A percentile compares a stretch with the other conserved stretches of the same genome.
These are phyloP conservation scores for Paracamarosporium sp. DNA, from an alignment of 2,329 filamentous ascomycete species.

Conservation along the genomic window DNA sequence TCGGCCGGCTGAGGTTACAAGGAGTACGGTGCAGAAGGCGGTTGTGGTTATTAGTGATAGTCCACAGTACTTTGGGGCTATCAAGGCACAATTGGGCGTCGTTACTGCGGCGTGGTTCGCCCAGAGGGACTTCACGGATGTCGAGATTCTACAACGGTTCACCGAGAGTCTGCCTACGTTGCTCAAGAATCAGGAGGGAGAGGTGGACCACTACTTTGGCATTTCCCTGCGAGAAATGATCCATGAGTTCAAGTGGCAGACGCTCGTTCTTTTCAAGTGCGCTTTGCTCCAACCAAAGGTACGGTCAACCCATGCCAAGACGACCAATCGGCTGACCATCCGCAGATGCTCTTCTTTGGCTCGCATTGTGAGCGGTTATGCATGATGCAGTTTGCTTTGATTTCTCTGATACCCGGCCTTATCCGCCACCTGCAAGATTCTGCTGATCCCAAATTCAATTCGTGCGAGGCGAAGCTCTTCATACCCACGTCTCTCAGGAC, in stretches of 20 bases:
- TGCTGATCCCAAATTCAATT: constrained; percentile 90
- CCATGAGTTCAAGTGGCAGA: constrained; percentile 94
- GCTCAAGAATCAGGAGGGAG: constrained; percentile 69
- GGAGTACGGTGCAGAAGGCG: constrained; percentile 96
- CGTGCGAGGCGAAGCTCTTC: constrained; percentile 75
- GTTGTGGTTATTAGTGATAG: constrained; percentile 94
- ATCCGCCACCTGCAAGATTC: constrained; percentile 93
- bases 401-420: constrained; percentile 92
- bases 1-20: constrained; percentile 87
- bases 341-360: constrained; percentile 96
- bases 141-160: constrained; percentile 87
- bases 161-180: constrained; percentile 79
- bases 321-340: constrained; percentile 17
- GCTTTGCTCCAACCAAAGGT: constrained; percentile 95
- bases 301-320: neutral
- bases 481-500: constrained; percentile 87
- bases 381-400: constrained; percentile 97
- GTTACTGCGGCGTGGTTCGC: constrained; percentile 97
- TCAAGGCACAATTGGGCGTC: constrained; percentile 86
- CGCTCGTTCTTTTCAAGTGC: constrained; percentile 91
- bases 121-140: constrained; percentile 90
- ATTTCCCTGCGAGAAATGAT: constrained; percentile 87
- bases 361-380: constrained; percentile 94
- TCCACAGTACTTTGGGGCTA: constrained; percentile 86
- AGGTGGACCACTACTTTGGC: constrained; percentile 86